Evolutionary conservation across 2,329 filamentous ascomycete species (phyloP).

Genomic region (Orbilia quercus): DNA sequence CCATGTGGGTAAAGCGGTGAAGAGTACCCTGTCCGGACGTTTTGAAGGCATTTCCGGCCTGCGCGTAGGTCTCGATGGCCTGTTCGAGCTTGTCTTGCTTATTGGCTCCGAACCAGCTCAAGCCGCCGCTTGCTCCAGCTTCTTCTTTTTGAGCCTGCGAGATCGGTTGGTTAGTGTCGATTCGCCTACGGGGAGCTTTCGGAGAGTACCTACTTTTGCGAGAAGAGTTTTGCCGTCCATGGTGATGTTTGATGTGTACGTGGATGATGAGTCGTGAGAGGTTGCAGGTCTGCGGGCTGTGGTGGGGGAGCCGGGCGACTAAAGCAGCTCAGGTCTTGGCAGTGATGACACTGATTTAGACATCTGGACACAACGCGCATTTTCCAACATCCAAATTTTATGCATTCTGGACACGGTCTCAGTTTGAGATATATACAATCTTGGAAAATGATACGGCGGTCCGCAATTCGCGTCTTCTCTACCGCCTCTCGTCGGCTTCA

Average conservation of each 20-base stretch:
- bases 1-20: slow-evolving; percentile 28
- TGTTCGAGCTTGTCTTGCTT: slow-evolving; percentile 88
- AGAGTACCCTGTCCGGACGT: slow-evolving; percentile 82
- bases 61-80: slow-evolving; percentile 85
- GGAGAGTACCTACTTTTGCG: slow-evolving; percentile 52
- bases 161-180: slow-evolving; percentile 55
- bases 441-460: slow-evolving; percentile 27
- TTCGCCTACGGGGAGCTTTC: neutral
- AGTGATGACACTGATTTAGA: slow-evolving; percentile 32
- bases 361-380: slow-evolving; percentile 36
- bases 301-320: slow-evolving; percentile 19
- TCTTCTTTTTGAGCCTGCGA: slow-evolving; percentile 85
- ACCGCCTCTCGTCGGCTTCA: slow-evolving; percentile 24
- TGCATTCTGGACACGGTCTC: neutral
- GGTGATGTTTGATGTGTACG: slow-evolving; percentile 17
- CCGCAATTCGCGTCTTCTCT: slow-evolving; percentile 36
- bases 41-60: slow-evolving; percentile 91
- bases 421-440: slow-evolving; percentile 2
- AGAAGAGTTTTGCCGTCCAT: slow-evolving; percentile 61
- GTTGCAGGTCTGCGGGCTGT: neutral
- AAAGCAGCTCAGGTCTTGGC: slow-evolving; percentile 22
- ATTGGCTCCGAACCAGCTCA: slow-evolving; percentile 79
- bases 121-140: slow-evolving; percentile 79
- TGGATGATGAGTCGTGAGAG: slow-evolving; percentile 5
- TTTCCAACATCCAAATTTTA: slow-evolving; percentile 38